A percentile compares a stretch with the other conserved stretches of the same genome.
These are phyloP conservation scores for Ramaria sp. DNA, from an alignment of 768 basidiomycete species.

Conservation along the genomic window DNA sequence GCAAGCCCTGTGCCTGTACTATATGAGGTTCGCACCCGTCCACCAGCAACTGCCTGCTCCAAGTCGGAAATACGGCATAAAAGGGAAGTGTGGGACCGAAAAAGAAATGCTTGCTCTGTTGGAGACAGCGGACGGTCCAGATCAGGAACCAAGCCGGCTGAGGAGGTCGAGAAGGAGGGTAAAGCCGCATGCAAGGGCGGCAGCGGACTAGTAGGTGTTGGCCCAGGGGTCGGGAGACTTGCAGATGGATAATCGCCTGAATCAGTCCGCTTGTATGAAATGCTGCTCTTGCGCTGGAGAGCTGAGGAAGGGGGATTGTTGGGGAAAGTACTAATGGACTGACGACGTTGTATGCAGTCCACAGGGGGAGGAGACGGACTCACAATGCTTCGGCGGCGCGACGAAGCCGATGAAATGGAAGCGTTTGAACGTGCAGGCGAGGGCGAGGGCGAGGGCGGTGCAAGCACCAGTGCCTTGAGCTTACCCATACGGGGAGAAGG, in stretches of 20 bases:
- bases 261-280: constrained; percentile 48
- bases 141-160: constrained; percentile 3
- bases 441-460: constrained; percentile 13
- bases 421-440: neutral
- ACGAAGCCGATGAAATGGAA: constrained; percentile 2
- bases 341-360: constrained; percentile 9
- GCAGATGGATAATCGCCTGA: constrained; percentile 23
- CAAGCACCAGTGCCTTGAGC: constrained; percentile 43
- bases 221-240: constrained; percentile 62
- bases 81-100: constrained; percentile 75
- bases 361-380: constrained; percentile 21
- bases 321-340: constrained; percentile 16
- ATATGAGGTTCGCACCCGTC: neutral
- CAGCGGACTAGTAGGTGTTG: constrained; percentile 48
- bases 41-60: constrained; percentile 49
- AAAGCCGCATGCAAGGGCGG: neutral
- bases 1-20: neutral
- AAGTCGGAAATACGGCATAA: constrained; percentile 74
- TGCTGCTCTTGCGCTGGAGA: constrained; percentile 51
- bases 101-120: constrained; percentile 78
- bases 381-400: constrained; percentile 15
- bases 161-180: neutral
- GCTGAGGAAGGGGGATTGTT: constrained; percentile 24
- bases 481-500: constrained; percentile 36
- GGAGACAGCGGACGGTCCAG: constrained; percentile 45